Conservation (phyloP, 2,329 filamentous ascomycete genomes). For the Colletotrichum graminicola region DNA sequence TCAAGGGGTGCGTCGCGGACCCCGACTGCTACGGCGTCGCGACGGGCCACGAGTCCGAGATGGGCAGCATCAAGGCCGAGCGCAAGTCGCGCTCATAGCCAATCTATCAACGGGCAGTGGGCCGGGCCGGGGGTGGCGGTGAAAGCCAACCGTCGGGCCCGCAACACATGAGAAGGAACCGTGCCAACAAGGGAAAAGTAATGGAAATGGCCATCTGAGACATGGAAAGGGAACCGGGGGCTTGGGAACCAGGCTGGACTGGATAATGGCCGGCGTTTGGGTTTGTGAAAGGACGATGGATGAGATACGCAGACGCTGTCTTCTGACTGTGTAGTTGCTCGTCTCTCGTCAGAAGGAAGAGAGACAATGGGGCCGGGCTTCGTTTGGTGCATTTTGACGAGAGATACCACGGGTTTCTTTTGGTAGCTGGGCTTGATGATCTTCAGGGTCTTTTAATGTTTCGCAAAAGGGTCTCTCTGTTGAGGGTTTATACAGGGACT, state of each 20-base stretch:
- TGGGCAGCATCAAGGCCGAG: constrained; percentile 47
- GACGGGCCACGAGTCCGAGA: constrained; percentile 45
- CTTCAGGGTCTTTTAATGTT: not conserved
- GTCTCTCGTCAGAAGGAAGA: not conserved
- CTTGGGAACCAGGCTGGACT: not conserved
- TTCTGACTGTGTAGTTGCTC: not conserved
- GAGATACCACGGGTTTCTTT: constrained; percentile 33
- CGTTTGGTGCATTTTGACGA: constrained; percentile 10
- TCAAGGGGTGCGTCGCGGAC: constrained; percentile 49
- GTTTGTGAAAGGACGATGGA: not conserved
- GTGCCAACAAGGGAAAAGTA: not conserved
- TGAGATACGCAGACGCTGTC: not conserved
- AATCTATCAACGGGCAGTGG: not conserved
- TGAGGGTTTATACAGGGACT: not conserved
- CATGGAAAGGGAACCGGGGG: not conserved
- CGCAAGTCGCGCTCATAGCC: constrained; percentile 23
- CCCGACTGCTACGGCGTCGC: constrained; percentile 37
- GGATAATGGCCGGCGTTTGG: constrained; percentile 31
- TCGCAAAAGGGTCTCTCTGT: not conserved
- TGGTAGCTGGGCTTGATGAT: constrained; percentile 6
- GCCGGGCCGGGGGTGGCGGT: not conserved
- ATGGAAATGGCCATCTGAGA: not conserved
- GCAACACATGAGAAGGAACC: not conserved
- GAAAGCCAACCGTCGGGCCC: not conserved
- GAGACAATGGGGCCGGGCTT: not conserved